These are phyloP conservation scores for Leccinum discolor DNA, from an alignment of 1,284 basidiomycete genomes.

Conservation along the genomic window DNA sequence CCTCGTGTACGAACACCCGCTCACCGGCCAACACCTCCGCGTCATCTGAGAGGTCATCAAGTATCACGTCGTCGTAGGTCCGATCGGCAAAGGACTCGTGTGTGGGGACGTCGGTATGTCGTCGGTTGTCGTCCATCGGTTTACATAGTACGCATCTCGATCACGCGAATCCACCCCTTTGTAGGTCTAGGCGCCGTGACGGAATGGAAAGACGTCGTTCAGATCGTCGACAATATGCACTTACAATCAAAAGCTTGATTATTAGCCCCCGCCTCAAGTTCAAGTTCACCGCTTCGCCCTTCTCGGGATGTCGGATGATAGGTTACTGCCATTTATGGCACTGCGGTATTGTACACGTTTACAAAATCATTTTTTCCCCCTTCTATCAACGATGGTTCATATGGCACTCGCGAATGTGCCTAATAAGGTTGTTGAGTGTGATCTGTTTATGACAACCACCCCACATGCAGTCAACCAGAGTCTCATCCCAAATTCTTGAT, in stretches of 20 bases:
- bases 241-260: no score
- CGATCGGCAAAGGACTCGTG: conserved; percentile 84
- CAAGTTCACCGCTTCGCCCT: no score
- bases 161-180: neutral
- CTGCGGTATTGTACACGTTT: no score
- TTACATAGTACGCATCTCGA: neutral
- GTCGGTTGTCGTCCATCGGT: conserved; percentile 1
- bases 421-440: neutral
- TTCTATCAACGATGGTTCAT: no score
- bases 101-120: conserved; percentile 88
- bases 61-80: conserved; percentile 78
- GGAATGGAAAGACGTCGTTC: no score
- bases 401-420: neutral
- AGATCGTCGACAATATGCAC: no score
- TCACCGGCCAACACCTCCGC: conserved; percentile 82
- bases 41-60: conserved; percentile 72
- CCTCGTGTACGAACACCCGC: conserved; percentile 94
- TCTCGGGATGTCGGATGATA: no score
- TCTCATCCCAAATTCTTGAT: neutral
- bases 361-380: no score
- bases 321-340: no score
- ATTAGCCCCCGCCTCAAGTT: no score
- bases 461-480: neutral
- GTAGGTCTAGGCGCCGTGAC: no score
- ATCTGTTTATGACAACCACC: neutral